A percentile compares a stretch with the other conserved stretches of the same genome.
These are phyloP conservation scores for Cutaneotrichosporon spelunceum DNA, from an alignment of 1,284 basidiomycete genomes.

Conservation along the genomic window DNA sequence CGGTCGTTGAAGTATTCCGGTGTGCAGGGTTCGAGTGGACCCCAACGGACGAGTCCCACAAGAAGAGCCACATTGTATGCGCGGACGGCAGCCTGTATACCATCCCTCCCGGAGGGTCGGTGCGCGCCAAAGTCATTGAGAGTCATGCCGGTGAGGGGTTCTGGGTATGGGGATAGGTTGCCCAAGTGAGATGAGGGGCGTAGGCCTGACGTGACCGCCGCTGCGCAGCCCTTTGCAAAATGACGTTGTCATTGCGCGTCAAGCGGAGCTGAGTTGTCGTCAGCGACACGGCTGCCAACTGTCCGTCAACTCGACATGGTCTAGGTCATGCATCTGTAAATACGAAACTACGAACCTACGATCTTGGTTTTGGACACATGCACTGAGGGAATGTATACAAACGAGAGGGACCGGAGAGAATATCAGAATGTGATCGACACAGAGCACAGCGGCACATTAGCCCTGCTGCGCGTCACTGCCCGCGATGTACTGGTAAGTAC, in stretches of 20 bases:
- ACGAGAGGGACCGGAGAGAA: constrained; percentile 5
- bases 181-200: background rate
- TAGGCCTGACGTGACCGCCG: background rate
- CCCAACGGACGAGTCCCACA: constrained; percentile 56
- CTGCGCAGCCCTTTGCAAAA: background rate
- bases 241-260: background rate
- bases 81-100: constrained; percentile 66
- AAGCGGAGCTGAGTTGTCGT: background rate
- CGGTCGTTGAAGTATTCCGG: constrained; percentile 75
- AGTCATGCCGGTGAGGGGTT: constrained; percentile 21
- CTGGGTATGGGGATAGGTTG: constrained; percentile 26
- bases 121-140: constrained; percentile 24
- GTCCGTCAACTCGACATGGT: background rate
- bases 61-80: constrained; percentile 58
- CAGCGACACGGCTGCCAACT: background rate
- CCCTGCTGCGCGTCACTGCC: background rate
- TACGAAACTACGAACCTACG: constrained; percentile 2
- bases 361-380: constrained; percentile 9
- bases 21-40: constrained; percentile 80
- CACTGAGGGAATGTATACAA: constrained; percentile 9
- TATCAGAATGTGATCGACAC: constrained; percentile 8
- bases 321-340: constrained; percentile 10
- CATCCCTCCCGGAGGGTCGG: constrained; percentile 59
- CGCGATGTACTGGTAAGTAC: background rate
- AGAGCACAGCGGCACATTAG: background rate